Evolutionary conservation across 345 rosid genomes (phyloP).

Genomic region (Anacardium occidentale): DNA sequence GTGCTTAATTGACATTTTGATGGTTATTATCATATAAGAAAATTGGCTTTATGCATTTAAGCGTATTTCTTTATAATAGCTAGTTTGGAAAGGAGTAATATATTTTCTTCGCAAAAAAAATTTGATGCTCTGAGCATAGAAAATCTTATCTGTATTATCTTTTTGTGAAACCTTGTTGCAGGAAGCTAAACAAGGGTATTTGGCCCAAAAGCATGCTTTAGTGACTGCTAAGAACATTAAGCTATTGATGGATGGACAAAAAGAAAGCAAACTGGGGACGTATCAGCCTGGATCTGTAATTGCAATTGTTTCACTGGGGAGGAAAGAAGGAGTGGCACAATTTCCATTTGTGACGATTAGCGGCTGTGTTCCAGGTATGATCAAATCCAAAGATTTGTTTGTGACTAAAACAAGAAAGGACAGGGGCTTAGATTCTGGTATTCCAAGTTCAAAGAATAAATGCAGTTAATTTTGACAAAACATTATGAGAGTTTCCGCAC

Average conservation of each 20-base stretch:
- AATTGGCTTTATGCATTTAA: not conserved
- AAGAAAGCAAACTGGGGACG: conserved; percentile 48
- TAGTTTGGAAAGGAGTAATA: not conserved
- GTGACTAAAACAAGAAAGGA: conserved; percentile 73
- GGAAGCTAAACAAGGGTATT: conserved; percentile 81
- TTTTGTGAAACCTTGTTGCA: conserved; percentile 18
- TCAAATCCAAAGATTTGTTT: conserved; percentile 72
- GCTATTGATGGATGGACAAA: conserved; percentile 49
- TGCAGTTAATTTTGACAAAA: not conserved
- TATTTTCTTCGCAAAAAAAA: not conserved
- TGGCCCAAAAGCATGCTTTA: conserved; percentile 67
- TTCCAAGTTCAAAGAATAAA: not conserved
- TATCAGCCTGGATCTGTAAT: conserved; percentile 46
- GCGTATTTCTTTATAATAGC: not conserved
- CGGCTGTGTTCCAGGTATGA: conserved; percentile 68
- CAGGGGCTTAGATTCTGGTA: conserved; percentile 43
- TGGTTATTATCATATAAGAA: not conserved
- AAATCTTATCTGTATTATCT: not conserved
- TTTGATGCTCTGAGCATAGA: not conserved
- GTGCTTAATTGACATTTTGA: not conserved
- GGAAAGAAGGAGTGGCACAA: conserved; percentile 72
- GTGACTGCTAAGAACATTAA: conserved; percentile 70
- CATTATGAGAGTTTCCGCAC: not conserved
- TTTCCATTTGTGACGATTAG: conserved; percentile 58
- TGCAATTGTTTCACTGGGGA: conserved; percentile 71